phyloP scores from a whole-genome alignment of 1,284 basidiomycete species.

The Cryptococcus floricola region DNA sequence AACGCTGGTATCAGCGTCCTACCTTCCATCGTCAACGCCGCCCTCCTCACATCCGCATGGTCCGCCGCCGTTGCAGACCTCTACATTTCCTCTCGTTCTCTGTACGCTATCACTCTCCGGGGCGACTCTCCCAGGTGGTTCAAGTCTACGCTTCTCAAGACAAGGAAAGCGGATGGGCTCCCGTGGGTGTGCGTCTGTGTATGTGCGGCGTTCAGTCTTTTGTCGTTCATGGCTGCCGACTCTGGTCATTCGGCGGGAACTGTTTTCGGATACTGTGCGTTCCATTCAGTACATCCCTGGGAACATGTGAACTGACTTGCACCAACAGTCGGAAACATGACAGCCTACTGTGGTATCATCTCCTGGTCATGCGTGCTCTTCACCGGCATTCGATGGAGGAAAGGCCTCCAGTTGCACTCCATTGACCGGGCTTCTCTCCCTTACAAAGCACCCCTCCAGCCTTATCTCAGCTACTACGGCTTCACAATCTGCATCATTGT shows the following conservation, averaged over 20 bases:
- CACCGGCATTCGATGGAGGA: not conserved
- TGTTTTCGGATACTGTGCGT: not conserved
- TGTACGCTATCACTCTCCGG: not conserved
- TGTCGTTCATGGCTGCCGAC: conserved; percentile 1
- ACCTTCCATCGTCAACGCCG: conserved; percentile 56
- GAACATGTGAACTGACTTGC: not conserved
- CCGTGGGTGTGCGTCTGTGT: not conserved
- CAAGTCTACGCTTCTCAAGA: not conserved
- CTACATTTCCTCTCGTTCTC: conserved; percentile 31
- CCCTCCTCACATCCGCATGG: conserved; percentile 23
- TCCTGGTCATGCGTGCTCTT: not conserved
- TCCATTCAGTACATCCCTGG: not conserved
- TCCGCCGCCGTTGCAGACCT: conserved; percentile 25
- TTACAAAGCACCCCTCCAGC: conserved; percentile 56
- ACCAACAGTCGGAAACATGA: conserved; percentile 3
- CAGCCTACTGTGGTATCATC: conserved; percentile 1
- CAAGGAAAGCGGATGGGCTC: not conserved
- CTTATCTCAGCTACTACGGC: conserved; percentile 52
- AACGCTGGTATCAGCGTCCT: conserved; percentile 67
- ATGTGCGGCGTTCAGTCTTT: not conserved
- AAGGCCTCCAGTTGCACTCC: conserved; percentile 62
- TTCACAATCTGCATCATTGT: conserved; percentile 59
- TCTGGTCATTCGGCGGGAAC: conserved; percentile 1
- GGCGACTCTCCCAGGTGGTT: not conserved
- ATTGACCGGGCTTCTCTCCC: conserved; percentile 61